Base-by-base conservation (phyloP, 768 basidiomycete species). In the Boletus rubroflammeus region DNA sequence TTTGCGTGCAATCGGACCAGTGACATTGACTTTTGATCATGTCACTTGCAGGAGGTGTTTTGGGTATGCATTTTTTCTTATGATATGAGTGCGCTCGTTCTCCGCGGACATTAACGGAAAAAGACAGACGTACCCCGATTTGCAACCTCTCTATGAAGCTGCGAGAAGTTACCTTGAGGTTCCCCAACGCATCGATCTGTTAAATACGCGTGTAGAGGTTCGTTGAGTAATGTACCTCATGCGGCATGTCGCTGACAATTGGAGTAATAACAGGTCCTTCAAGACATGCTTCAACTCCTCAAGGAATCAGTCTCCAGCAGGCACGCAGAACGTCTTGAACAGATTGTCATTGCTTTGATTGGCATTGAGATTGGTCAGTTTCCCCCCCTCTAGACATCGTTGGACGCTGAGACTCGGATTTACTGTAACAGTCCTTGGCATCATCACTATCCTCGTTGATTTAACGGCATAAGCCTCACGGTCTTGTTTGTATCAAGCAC, bases 151-250 rank as follows among this genome's bases (percentile, higher is more conserved):
- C 34, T 98, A 97, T 70, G 90, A 93, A 59, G 93, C 94, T 4
- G 91, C 93, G 17, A 81, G 94, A 62, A 91, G 89, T 65, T 98
- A 98, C 70, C 81, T 98, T 21, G 95, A 98, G 74, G 91, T 97
- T 51, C 90, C 92, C 3, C 94, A 96, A 68, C 84, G 95, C 52
- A 92, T 95, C 57, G 90, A 94, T 69, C 75, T 97, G 26, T 77
- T 98, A 54, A 97, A 96, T 71, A 90, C 93, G 41, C 87, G 95
- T 55, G 93, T 97, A 34, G 95, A 93, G 77, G 93, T 88, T 58
- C 51, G 78, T 67, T 35, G 38, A 50, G n/a, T 40, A 28, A 28
- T 25, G n/a, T 19, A 36, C 7, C 34, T 40, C 23, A 43, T 45
- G 29, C 41, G 47, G 8, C 43, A 5, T 10, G 42, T 38, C 19